Percentiles rank a stretch among this genome's conserved stretches.
These are phyloP conservation scores for Clonostachys solani DNA, from an alignment of 2,329 filamentous ascomycete genomes.

Conservation along the genomic window DNA sequence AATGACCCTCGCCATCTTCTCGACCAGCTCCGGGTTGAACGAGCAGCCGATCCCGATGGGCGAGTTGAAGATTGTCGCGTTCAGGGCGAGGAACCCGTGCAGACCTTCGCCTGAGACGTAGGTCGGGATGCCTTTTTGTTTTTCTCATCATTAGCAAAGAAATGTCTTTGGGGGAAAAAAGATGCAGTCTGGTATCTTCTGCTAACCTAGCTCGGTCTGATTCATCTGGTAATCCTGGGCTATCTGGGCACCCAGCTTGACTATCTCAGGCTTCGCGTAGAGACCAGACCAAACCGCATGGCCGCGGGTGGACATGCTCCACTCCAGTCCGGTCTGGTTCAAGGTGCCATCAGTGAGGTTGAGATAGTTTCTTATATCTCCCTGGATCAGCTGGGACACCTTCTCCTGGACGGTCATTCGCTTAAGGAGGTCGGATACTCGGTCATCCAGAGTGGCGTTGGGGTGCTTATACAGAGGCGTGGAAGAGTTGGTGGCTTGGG, in stretches of 20 bases:
- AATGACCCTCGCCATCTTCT: slow-evolving; percentile 64
- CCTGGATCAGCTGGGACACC: slow-evolving; percentile 63
- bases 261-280: slow-evolving; percentile 57
- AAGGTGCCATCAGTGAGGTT: slow-evolving; percentile 62
- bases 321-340: slow-evolving; percentile 62
- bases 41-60: slow-evolving; percentile 70
- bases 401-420: slow-evolving; percentile 76
- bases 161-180: too few species aligned
- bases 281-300: slow-evolving; percentile 71
- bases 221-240: slow-evolving; percentile 67
- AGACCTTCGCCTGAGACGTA: slow-evolving; percentile 72
- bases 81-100: slow-evolving; percentile 66
- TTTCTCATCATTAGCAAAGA: neutral
- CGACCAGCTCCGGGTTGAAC: slow-evolving; percentile 60
- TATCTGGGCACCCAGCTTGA: slow-evolving; percentile 57
- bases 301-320: slow-evolving; percentile 62
- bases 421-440: slow-evolving; percentile 63
- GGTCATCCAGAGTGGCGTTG: slow-evolving; percentile 54
- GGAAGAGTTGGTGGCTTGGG: slow-evolving; percentile 13
- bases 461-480: slow-evolving; percentile 58
- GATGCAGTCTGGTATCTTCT: neutral
- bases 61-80: slow-evolving; percentile 76
- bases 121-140: slow-evolving; percentile 61
- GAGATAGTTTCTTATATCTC: slow-evolving; percentile 71
- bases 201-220: slow-evolving; percentile 22